Evolutionary conservation across 2,329 filamentous ascomycete genomes (phyloP).

Genomic region (Diaporthe vexans): DNA sequence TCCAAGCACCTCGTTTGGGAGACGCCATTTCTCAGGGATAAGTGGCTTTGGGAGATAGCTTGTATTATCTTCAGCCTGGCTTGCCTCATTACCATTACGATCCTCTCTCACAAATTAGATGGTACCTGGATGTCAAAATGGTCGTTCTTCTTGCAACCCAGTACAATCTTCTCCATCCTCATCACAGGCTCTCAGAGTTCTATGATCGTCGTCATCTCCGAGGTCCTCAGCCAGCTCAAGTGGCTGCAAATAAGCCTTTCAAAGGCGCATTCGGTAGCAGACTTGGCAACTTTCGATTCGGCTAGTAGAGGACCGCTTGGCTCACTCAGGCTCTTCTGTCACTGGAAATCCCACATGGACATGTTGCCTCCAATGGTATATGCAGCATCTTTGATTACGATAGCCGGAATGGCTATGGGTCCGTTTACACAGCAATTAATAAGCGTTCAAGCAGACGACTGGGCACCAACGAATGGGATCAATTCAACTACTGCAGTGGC

Average conservation of each 20-base stretch:
- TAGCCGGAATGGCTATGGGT: not conserved
- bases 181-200: not conserved
- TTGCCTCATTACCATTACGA: not conserved
- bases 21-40: not conserved
- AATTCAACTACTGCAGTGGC: not conserved
- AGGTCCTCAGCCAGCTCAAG: constrained; percentile 8
- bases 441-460: not conserved
- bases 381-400: not conserved
- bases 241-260: constrained; percentile 1
- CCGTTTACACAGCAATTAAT: not conserved
- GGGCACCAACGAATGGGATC: not conserved
- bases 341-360: not conserved
- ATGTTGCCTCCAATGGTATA: not conserved
- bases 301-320: not conserved
- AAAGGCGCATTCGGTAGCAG: not conserved
- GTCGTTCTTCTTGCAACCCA: not conserved
- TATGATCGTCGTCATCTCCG: not conserved
- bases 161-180: not conserved
- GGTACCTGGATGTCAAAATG: constrained; percentile 5
- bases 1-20: not conserved
- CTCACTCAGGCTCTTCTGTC: not conserved
- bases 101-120: not conserved
- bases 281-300: not conserved
- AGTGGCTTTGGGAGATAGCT: not conserved
- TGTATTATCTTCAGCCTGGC: not conserved